Conservation (phyloP, 1,284 basidiomycete genomes). For the Fistulina hepatica region DNA sequence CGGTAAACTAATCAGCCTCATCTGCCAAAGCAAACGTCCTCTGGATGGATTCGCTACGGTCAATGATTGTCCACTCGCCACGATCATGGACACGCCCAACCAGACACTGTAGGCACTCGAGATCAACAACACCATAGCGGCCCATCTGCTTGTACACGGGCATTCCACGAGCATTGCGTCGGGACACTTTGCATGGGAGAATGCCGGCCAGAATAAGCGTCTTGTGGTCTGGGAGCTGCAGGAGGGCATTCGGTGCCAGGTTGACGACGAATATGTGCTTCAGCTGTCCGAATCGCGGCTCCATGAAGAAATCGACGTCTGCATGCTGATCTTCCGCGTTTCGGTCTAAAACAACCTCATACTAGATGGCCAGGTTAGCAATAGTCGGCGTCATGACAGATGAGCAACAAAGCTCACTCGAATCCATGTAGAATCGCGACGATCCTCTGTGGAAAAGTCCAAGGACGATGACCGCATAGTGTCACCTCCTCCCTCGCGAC, state of each 20-base stretch:
- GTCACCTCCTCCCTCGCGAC: slow-evolving; percentile 15
- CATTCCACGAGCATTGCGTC: slow-evolving; percentile 15
- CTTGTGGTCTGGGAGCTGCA: slow-evolving; percentile 3
- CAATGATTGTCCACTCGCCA: too few relatives aligned
- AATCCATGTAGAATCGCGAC: slow-evolving; percentile 20
- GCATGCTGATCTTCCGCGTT: slow-evolving; percentile 9
- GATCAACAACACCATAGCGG: slow-evolving; percentile 13
- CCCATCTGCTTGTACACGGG: slow-evolving; percentile 14
- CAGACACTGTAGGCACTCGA: slow-evolving; percentile 14
- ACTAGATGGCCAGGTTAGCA: slow-evolving; percentile 13
- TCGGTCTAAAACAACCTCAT: slow-evolving; percentile 19
- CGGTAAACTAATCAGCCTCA: too few relatives aligned
- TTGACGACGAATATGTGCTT: slow-evolving; percentile 14
- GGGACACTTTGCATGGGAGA: not conserved
- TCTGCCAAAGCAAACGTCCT: too few relatives aligned
- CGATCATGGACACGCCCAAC: slow-evolving; percentile 14
- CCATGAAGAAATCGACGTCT: slow-evolving; percentile 1
- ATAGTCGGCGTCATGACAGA: not conserved
- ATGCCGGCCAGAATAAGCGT: slow-evolving; percentile 8
- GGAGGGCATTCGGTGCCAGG: slow-evolving; percentile 2
- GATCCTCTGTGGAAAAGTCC: slow-evolving; percentile 8
- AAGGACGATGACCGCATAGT: slow-evolving; percentile 13
- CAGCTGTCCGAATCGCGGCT: slow-evolving; percentile 18
- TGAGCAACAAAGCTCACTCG: slow-evolving; percentile 13
- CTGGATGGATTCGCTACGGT: too few relatives aligned